Conservation (phyloP, 257 asterid species). For the Solanum chmielewskii region DNA sequence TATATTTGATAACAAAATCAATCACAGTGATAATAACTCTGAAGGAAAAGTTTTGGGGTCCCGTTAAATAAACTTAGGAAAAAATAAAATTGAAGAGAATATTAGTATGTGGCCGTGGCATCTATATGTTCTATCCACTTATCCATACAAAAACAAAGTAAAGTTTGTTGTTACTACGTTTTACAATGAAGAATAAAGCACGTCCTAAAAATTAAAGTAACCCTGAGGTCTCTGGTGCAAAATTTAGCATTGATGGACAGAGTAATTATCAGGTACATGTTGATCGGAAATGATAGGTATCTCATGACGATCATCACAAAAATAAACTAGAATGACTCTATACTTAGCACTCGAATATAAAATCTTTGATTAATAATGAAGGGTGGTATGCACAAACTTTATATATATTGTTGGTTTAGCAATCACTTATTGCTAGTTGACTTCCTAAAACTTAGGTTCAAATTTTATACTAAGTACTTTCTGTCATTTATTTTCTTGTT, state of each 20-base stretch:
- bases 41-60: neutral
- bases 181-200: too few relatives aligned
- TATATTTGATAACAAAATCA: neutral
- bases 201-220: too few relatives aligned
- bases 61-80: neutral
- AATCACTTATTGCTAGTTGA: neutral
- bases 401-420: neutral
- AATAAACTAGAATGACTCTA: too few relatives aligned
- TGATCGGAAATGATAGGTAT: rapidly evolving
- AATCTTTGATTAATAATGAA: neutral
- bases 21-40: neutral
- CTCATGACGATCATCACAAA: too few relatives aligned
- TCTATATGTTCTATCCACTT: neutral
- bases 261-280: too few relatives aligned
- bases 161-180: neutral
- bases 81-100: neutral
- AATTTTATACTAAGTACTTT: neutral
- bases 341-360: rapidly evolving
- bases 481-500: neutral
- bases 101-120: neutral
- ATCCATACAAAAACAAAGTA: neutral
- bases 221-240: too few relatives aligned
- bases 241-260: too few relatives aligned
- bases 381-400: neutral
- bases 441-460: neutral